phyloP scores from a whole-genome alignment of 2,329 filamentous ascomycete species.

The Teratosphaeria epicoccoides region DNA sequence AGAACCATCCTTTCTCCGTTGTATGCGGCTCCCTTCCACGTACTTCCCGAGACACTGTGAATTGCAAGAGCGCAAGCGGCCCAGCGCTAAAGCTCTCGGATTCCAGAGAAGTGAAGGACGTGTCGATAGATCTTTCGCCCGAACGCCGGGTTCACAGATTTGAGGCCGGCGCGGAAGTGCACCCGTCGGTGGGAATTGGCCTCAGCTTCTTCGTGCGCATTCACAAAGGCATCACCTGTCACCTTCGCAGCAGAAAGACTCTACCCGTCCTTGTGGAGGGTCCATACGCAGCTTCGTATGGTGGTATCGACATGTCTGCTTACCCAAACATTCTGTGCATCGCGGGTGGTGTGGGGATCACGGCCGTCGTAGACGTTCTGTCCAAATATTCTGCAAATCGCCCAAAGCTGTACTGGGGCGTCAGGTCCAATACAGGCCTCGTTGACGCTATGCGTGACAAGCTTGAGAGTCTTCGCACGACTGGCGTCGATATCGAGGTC shows the following conservation, averaged over 20 bases:
- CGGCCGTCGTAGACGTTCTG: conserved; percentile 31
- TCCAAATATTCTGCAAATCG: background rate
- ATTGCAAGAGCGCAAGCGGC: too few relatives aligned
- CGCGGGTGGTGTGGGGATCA: conserved; percentile 41
- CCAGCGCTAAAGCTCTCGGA: too few relatives aligned
- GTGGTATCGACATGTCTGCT: background rate
- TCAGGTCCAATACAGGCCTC: background rate
- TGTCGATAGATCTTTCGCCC: background rate
- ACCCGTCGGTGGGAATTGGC: background rate
- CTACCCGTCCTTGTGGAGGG: background rate
- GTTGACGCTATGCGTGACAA: background rate
- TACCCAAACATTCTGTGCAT: conserved; percentile 32
- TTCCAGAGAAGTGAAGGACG: background rate
- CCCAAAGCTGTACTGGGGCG: background rate
- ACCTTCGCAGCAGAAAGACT: background rate
- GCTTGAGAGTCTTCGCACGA: background rate
- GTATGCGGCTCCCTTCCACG: conserved; percentile 3
- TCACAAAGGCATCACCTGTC: conserved; percentile 8
- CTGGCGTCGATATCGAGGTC: background rate
- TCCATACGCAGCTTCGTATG: background rate
- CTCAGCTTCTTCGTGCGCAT: background rate
- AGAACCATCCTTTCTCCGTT: conserved; percentile 47
- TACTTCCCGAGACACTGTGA: background rate
- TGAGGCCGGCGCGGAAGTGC: background rate
- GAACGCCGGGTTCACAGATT: background rate